These are phyloP conservation scores for Didymella pinodella DNA, from an alignment of 2,329 filamentous ascomycete genomes.

Conservation along the genomic window DNA sequence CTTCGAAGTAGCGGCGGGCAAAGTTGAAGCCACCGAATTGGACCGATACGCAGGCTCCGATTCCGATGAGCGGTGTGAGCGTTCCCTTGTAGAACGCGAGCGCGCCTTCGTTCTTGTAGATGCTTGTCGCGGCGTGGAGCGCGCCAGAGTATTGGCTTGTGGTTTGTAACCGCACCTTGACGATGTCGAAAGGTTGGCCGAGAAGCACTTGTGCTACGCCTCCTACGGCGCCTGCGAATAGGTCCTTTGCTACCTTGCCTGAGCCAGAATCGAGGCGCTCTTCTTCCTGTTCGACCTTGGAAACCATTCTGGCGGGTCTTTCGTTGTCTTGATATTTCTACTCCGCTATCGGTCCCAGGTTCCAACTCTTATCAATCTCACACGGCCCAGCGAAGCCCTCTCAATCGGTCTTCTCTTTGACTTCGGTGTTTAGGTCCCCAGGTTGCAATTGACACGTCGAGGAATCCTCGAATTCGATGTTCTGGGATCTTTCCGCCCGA, in stretches of 20 bases:
- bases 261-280: slow-evolving; percentile 47
- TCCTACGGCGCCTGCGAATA: slow-evolving; percentile 88
- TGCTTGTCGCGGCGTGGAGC: slow-evolving; percentile 79
- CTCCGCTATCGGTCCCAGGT: slow-evolving; percentile 10
- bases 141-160: slow-evolving; percentile 82
- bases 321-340: not conserved
- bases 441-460: not conserved
- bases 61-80: slow-evolving; percentile 90
- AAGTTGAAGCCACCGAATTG: slow-evolving; percentile 98
- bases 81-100: slow-evolving; percentile 98
- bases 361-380: slow-evolving; percentile 10
- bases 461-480: not conserved
- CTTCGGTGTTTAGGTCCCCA: not conserved
- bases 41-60: slow-evolving; percentile 95
- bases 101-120: slow-evolving; percentile 87
- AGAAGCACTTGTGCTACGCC: slow-evolving; percentile 93
- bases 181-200: slow-evolving; percentile 71
- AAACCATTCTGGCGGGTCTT: slow-evolving; percentile 20
- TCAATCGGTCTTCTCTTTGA: not conserved
- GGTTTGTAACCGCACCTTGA: slow-evolving; percentile 97
- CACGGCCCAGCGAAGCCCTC: slow-evolving; percentile 3
- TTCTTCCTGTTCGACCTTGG: slow-evolving; percentile 50
- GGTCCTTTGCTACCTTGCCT: slow-evolving; percentile 74
- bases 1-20: slow-evolving; percentile 85
- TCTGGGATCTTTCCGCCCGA: not conserved